Evolutionary conservation across 257 asterid species (phyloP), one percentile per base, ranked within the genome.

Genomic region (Primulina tabacum): DNA sequence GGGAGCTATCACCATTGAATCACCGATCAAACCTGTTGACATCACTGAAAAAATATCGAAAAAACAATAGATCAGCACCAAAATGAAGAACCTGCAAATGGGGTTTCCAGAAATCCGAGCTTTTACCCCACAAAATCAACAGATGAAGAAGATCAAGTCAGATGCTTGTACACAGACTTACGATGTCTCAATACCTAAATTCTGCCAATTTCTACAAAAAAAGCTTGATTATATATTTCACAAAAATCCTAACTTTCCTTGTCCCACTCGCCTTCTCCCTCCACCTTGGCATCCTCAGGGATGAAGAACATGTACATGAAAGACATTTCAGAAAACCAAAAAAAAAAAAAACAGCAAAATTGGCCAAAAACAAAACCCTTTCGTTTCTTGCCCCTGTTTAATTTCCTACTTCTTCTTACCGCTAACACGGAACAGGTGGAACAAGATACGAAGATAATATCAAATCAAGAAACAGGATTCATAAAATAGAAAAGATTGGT

Each of bases 211-310:
- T 14, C 55, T 47, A 47, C 18, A 14, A 47, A 11, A 40, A 28
- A 35, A 35, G 61, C 7, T 65, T 55, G 11, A 12, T 47, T 12
- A 12, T 14, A 1, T 47, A 47, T 47, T 1, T 0, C 55, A 12
- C 18, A 47, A 14, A 47, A 47, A 12, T 47, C 18, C 55, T 47
- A 47, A 14, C 55, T 47, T 47, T 47, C 55, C 43, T 74, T 88
- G 62, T 88, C 90, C 94, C 92, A 86, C 88, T 86, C 90, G 69
- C 83, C 85, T 75, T 87, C 86, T 68, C 75, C 82, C 71, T 80
- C 86, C 30, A 75, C 67, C 72, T 71, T 77, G 61, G 84, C 63
- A 71, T 78, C 85, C 62, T 81, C 85, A 29, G 88, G 95, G 62
- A 85, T 68, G 75, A 81, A 84, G 74, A 67, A 79, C 4, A 76